phyloP scores from a whole-genome alignment of 768 basidiomycete species.

The Mycena belliarum region DNA sequence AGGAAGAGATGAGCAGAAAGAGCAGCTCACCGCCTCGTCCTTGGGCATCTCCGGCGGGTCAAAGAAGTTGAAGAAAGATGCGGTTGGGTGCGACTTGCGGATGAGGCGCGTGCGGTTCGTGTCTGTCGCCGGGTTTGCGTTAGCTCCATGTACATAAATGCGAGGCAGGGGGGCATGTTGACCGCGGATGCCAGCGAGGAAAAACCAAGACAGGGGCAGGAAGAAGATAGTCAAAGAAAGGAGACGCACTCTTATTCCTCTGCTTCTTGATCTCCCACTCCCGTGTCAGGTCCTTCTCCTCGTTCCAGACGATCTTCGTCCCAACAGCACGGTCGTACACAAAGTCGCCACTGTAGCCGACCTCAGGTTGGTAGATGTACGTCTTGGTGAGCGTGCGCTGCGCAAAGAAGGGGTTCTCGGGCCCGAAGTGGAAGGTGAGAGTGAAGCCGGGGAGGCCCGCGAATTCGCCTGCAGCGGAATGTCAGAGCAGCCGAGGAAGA shows the following conservation, averaged over 20 bases:
- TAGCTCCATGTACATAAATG: not conserved
- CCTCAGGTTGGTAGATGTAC: constrained; percentile 89
- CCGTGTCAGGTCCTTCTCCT: constrained; percentile 96
- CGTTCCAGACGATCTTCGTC: constrained; percentile 96
- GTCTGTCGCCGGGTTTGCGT: constrained; percentile 46
- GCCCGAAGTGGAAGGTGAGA: constrained; percentile 74
- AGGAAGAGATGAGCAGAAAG: not conserved
- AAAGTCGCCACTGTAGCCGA: constrained; percentile 96
- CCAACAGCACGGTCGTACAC: constrained; percentile 94
- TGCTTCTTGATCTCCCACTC: constrained; percentile 99
- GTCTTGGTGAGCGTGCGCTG: constrained; percentile 87
- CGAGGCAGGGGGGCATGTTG: not conserved
- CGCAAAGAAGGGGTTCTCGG: constrained; percentile 84
- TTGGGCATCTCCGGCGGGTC: constrained; percentile 20
- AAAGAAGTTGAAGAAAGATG: constrained; percentile 99
- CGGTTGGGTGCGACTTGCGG: constrained; percentile 84
- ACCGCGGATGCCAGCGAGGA: too few relatives aligned
- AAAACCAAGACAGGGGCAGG: too few relatives aligned
- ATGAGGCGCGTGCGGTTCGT: constrained; percentile 83
- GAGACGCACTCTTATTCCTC: constrained; percentile 88
- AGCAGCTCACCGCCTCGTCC: constrained; percentile 22
- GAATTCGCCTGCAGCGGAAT: constrained; percentile 36
- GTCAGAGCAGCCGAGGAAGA: not conserved
- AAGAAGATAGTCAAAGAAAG: not conserved
- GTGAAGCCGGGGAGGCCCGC: constrained; percentile 89